Conservation (phyloP, 1,284 basidiomycete genomes). For the Trichosporon sp. region DNA sequence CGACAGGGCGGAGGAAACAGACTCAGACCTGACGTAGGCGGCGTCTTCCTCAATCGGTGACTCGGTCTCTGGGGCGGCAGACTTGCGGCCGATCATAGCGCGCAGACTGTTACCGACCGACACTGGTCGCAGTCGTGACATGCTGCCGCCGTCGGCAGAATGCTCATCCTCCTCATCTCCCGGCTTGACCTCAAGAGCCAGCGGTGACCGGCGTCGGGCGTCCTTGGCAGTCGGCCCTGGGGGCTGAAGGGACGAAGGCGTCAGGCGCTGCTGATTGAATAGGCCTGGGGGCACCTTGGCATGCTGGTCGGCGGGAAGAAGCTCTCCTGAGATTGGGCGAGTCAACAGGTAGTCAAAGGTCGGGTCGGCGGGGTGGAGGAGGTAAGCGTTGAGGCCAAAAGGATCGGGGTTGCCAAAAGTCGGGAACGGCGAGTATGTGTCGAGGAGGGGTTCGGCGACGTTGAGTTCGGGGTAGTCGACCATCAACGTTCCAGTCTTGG, state of each 20-base stretch:
- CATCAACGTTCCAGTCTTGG: constrained; percentile 3
- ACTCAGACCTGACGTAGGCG: constrained; percentile 34
- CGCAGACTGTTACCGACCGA: constrained; percentile 19
- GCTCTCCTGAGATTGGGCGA: constrained; percentile 25
- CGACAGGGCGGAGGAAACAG: constrained; percentile 37
- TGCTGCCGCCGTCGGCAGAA: background rate
- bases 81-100: constrained; percentile 24
- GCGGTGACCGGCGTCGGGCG: constrained; percentile 32
- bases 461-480: constrained; percentile 10
- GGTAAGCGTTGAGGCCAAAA: constrained; percentile 47
- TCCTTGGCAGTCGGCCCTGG: constrained; percentile 14
- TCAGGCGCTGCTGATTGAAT: constrained; percentile 1
- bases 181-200: constrained; percentile 34
- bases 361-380: constrained; percentile 46
- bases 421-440: constrained; percentile 52
- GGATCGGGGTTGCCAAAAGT: constrained; percentile 45
- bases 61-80: constrained; percentile 20
- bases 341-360: constrained; percentile 47
- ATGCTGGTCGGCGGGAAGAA: constrained; percentile 18
- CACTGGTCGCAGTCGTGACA: background rate
- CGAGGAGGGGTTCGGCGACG: constrained; percentile 22
- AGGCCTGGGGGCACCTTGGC: constrained; percentile 11
- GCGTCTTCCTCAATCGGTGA: constrained; percentile 20
- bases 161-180: constrained; percentile 21
- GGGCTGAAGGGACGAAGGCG: constrained; percentile 22